A percentile compares a stretch with the other conserved stretches of the same genome.
Conservation (phyloP, 176 grass and related monocot genomes). For the Eremochloa ophiuroides region DNA sequence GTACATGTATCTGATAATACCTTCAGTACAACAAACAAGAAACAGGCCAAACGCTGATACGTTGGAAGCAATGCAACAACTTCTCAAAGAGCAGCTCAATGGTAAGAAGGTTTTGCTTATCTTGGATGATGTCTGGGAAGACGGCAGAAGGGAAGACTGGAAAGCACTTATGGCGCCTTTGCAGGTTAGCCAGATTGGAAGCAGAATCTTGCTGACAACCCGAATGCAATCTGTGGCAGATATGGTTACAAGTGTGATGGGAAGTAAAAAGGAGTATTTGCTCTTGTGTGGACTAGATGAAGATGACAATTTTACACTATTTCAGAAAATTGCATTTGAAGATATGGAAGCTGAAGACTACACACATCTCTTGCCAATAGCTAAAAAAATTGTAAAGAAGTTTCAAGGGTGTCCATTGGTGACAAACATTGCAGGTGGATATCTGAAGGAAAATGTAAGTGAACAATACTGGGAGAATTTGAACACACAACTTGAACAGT, state of each 20-base stretch:
- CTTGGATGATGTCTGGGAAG: constrained; percentile 48
- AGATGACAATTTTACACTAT: not conserved
- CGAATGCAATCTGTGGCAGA: constrained; percentile 18
- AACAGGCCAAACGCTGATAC: not conserved
- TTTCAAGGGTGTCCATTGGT: constrained; percentile 28
- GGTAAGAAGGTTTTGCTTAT: constrained; percentile 30
- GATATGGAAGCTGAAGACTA: not conserved
- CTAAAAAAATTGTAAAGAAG: not conserved
- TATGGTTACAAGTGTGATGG: not conserved
- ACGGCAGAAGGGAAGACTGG: constrained; percentile 1
- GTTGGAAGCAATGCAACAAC: not conserved
- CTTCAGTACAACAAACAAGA: not conserved
- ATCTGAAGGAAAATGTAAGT: not conserved
- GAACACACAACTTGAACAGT: not conserved
- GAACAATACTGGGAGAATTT: constrained; percentile 15
- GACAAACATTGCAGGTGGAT: constrained; percentile 19
- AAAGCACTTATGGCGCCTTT: constrained; percentile 29
- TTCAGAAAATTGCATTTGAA: constrained; percentile 21
- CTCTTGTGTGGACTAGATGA: constrained; percentile 17
- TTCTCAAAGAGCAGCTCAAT: not conserved
- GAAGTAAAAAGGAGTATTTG: not conserved
- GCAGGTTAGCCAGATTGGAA: not conserved
- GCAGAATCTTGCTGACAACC: constrained; percentile 39
- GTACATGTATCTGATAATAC: constrained; percentile 20
- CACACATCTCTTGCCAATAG: not conserved